These are phyloP conservation scores for Solanum bulbocastanum DNA, from an alignment of 257 asterid genomes.

Conservation along the genomic window DNA sequence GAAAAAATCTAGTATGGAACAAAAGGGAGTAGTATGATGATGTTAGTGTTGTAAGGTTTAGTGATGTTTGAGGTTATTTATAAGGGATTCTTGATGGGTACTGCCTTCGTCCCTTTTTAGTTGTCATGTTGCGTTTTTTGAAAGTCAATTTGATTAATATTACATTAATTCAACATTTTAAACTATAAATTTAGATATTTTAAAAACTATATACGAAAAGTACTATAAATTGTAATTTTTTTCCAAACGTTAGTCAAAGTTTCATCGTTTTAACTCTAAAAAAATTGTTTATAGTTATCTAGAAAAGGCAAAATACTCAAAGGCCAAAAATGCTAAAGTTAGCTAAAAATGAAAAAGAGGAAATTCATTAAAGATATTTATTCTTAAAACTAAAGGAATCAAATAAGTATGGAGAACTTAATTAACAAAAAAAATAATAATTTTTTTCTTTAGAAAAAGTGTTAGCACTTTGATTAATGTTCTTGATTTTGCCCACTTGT, in stretches of 20 bases:
- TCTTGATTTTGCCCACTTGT: conserved; percentile 27
- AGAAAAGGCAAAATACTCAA: neutral
- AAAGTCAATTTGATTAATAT: neutral
- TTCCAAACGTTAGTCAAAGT: no score
- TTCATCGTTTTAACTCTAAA: no score
- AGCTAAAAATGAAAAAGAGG: conserved; percentile 14
- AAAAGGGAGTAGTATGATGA: neutral
- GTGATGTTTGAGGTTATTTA: conserved; percentile 33
- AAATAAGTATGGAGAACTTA: neutral
- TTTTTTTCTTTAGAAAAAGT: neutral
- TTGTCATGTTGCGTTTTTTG: neutral
- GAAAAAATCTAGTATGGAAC: neutral
- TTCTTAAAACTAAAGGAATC: neutral
- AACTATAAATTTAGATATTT: neutral
- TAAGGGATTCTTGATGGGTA: conserved; percentile 30
- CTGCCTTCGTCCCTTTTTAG: neutral
- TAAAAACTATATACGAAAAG: no score
- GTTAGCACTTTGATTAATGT: conserved; percentile 12
- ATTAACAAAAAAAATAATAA: neutral
- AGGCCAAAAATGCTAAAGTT: neutral
- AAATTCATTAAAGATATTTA: conserved; percentile 24
- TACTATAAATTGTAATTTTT: no score
- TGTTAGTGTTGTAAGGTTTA: neutral
- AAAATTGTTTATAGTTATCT: neutral
- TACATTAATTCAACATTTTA: no score